phyloP scores from a whole-genome alignment of 306 rosid genomes.

The Boehmeria nivea region DNA sequence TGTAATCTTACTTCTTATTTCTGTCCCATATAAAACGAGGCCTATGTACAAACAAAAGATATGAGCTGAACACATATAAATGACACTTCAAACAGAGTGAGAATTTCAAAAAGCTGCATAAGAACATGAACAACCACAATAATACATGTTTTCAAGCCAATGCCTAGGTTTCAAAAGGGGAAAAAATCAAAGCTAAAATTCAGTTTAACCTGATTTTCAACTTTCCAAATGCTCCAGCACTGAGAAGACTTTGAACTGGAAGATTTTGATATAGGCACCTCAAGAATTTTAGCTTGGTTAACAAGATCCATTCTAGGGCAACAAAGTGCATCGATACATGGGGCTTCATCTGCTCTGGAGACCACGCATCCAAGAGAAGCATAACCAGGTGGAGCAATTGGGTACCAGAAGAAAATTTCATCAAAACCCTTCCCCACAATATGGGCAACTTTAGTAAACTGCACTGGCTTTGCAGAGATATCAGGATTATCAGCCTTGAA shows the following conservation, averaged over 20 bases:
- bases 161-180: background rate
- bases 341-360: constrained; percentile 75
- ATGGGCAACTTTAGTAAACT: constrained; percentile 87
- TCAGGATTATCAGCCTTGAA: constrained; percentile 81
- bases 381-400: constrained; percentile 96
- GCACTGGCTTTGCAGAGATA: constrained; percentile 82
- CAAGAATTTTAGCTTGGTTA: constrained; percentile 76
- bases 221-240: constrained; percentile 98
- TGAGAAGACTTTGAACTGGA: constrained; percentile 70
- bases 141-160: too few species aligned
- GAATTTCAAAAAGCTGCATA: background rate
- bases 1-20: background rate
- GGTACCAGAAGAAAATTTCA: constrained; percentile 94
- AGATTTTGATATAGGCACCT: constrained; percentile 82
- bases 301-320: constrained; percentile 99
- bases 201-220: constrained; percentile 71
- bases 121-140: too few species aligned
- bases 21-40: too few species aligned
- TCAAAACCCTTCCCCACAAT: constrained; percentile 74
- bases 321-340: constrained; percentile 55
- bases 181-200: constrained; percentile 8
- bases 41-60: background rate
- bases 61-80: background rate
- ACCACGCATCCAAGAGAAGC: constrained; percentile 93
- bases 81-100: background rate